phyloP scores from a whole-genome alignment of 108 stramenopile genomes.

The Pseudonitzschia pungens region DNA sequence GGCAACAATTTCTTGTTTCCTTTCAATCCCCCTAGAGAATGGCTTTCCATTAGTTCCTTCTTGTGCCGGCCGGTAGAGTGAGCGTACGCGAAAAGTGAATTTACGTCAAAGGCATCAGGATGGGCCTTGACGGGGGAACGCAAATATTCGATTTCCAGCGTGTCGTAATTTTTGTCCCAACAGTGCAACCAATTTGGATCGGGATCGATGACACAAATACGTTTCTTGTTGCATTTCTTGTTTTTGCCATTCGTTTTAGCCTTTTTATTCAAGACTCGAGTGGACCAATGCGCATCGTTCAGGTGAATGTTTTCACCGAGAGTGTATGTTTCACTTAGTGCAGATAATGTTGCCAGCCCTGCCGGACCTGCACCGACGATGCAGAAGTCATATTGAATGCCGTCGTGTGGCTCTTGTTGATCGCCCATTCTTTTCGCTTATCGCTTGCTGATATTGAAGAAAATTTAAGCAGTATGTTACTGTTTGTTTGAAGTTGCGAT shows the following conservation, averaged over 20 bases:
- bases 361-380: conserved; percentile 75
- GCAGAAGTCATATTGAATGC: conserved; percentile 39
- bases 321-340: conserved; percentile 50
- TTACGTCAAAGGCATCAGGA: conserved; percentile 58
- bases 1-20: conserved; percentile 39
- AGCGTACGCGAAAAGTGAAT: conserved; percentile 60
- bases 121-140: conserved; percentile 74
- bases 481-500: no score
- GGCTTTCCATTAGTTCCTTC: conserved; percentile 47
- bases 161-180: conserved; percentile 56
- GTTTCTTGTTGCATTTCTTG: not conserved
- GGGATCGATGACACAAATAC: conserved; percentile 64
- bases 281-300: not conserved
- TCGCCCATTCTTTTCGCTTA: not conserved
- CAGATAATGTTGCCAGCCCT: conserved; percentile 57
- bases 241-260: not conserved
- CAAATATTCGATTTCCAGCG: conserved; percentile 52
- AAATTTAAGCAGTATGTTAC: no score
- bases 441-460: no score
- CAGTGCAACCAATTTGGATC: conserved; percentile 41
- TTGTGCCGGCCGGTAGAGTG: conserved; percentile 41
- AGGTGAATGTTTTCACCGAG: conserved; percentile 29
- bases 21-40: not conserved
- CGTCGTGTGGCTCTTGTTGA: not conserved
- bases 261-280: not conserved